Evolutionary conservation across 164 flowering plant genomes (phyloP).

Genomic region (Vitis riparia): DNA sequence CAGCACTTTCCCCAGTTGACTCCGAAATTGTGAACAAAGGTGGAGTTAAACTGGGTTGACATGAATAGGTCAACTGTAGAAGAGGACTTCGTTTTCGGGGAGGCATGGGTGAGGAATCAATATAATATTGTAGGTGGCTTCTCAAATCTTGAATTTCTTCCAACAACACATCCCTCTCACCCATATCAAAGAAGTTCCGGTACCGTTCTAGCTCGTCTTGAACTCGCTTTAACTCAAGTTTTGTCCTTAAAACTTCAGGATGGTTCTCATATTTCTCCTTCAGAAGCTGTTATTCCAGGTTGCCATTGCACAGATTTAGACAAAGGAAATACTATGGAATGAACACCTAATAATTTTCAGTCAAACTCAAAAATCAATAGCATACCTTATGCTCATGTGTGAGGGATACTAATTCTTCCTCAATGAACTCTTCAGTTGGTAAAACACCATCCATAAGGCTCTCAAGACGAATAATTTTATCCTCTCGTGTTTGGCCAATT

Average conservation of each 20-base stretch:
- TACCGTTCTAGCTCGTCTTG: conserved; percentile 78
- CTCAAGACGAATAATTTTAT: conserved; percentile 90
- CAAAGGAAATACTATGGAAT: neutral
- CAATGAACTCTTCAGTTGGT: conserved; percentile 81
- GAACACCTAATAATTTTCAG: neutral
- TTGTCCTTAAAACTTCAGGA: conserved; percentile 69
- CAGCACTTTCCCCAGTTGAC: conserved; percentile 43
- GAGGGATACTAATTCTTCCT: conserved; percentile 74
- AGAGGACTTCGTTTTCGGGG: conserved; percentile 44
- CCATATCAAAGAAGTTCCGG: conserved; percentile 75
- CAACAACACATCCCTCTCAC: conserved; percentile 85
- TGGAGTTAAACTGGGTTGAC: conserved; percentile 45
- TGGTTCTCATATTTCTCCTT: conserved; percentile 85
- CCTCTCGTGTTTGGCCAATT: conserved; percentile 81
- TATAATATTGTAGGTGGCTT: conserved; percentile 73
- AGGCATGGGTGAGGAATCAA: conserved; percentile 55
- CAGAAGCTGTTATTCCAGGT: conserved; percentile 54
- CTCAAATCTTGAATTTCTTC: conserved; percentile 92
- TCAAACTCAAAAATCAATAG: conserved; percentile 1
- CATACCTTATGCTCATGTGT: conserved; percentile 75
- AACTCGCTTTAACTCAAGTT: conserved; percentile 71
- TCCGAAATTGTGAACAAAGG: conserved; percentile 50
- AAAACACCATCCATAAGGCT: conserved; percentile 95
- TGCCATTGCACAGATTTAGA: neutral
- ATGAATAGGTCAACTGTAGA: conserved; percentile 57